Base-by-base conservation (phyloP, 352 stramenopile species). In the Phytophthora europaea region DNA sequence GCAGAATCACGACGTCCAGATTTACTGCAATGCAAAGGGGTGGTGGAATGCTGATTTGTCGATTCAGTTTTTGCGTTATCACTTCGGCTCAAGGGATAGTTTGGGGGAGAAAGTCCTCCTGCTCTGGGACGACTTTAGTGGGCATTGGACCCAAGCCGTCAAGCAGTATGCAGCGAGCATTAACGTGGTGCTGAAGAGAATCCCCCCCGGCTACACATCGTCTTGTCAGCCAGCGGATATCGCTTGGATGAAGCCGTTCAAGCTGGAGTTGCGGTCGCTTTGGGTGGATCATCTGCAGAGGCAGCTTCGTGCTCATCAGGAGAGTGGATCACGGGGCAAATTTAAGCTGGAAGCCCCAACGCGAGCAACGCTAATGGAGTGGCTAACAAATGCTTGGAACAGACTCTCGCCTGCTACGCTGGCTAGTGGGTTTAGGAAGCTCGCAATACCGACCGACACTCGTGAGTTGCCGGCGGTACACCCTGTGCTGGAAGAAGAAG, bases 231-330 rank as follows among this genome's bases (percentile, higher is more conserved):
- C 47, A 1, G 61, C 68, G 1, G 55, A 71, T 58, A 55, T 75
- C 15, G 61, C 55, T 5, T 71, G 68, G 68, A 71, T 59, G n/a
- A 63, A 56, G 18, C 68, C 67, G 34, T 47, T 70, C 5, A 75
- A 75, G 34, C 9, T 38, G 38, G 38, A 47, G 13, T n/a, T 47
- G 4, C 9, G 4, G 10, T 18, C 38, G 5, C 10, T 47, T n/a
- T 47, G 38, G 38, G 38, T 47, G 38, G 38, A 47, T 8, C 38
- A 47, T 15, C 38, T 47, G 10, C 38, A 47, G 38, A 15, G 15
- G 9, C 38, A 47, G 18, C 13, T 47, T 12, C 1, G 13, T 2
- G 15, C 10, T 12, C 38, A 47, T 47, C 10, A 47, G 15, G 38
- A 47, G 6, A 8, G 38, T 47, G 38, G 38, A 15, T 47, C 38